Evolutionary conservation across 345 rosid species (phyloP), one percentile per base, ranked within the genome.

Genomic region (Rhodamnia argentea): DNA sequence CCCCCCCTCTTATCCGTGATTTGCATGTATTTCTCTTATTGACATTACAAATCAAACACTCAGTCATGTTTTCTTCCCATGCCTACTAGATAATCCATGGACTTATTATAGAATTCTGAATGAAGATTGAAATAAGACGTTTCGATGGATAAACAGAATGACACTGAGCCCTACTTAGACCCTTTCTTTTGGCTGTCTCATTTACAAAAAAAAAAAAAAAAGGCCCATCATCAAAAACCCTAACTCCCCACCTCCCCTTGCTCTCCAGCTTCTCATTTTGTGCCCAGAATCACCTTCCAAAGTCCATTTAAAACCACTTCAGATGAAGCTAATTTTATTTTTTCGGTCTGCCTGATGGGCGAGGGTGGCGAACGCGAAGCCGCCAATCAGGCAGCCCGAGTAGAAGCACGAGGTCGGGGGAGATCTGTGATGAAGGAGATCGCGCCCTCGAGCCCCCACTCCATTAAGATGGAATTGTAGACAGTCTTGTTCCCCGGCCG

Each of bases 371-470:
- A 91, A 85, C 32, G 84, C 50, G 27, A 90, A 32, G n/a, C 91
- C 92, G 37, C 94, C 92, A 10, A 87, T 18, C 27, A 91, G 83
- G 86, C 89, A 87, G 23, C 90, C 90, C 85, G 83, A 29, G 85
- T 85, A 85, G 89, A 85, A 87, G 64, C 82, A 60, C 4, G 89
- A 85, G 51, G 90, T 86, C 5, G 90, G 89, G 40, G 89, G 40
- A 78, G 84, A 42, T 86, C 90, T 6, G 83, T 85, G 70, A 85
- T 16, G 75, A 87, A 40, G 29, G 87, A 85, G 84, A 81, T 62
- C 11, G 75, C 56, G 76, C 87, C 85, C 64, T 87, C 58, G 32
- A 89, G 89, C 40, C 47, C 74, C 89, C 87, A 89, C 44, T 89
- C 89, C 40, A 87, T 85, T n/a, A 89, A 47, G 32, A 85, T 83